Evolutionary conservation across 139 green algal genomes (phyloP).

Genomic region (Prasinococcaceae sp.): DNA sequence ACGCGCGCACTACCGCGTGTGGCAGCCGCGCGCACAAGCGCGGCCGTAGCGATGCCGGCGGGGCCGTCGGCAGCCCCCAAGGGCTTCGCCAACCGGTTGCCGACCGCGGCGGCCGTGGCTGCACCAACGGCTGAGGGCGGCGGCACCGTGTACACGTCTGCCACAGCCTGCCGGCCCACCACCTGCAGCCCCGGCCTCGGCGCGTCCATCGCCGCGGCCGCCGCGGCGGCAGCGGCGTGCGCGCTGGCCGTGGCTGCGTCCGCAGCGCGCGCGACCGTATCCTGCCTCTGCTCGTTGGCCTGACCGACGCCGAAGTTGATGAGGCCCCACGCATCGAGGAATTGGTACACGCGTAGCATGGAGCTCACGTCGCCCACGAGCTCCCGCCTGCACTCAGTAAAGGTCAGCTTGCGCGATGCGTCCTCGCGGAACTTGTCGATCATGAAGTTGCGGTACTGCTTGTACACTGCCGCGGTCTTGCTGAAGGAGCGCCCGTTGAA

Average conservation of each 20-base stretch:
- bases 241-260: not conserved
- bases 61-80: too few species aligned
- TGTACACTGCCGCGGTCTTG: slow-evolving; percentile 38
- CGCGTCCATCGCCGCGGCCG: slow-evolving; percentile 6
- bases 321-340: slow-evolving; percentile 67
- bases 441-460: slow-evolving; percentile 48
- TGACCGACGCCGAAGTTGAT: slow-evolving; percentile 59
- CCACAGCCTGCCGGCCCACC: too few species aligned
- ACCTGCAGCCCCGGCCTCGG: too few species aligned
- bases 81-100: too few species aligned
- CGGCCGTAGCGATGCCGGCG: too few species aligned
- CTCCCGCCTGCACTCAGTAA: slow-evolving; percentile 33
- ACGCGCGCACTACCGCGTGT: not conserved
- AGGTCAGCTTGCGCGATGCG: slow-evolving; percentile 34
- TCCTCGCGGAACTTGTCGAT: slow-evolving; percentile 52
- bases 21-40: too few species aligned
- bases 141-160: too few species aligned
- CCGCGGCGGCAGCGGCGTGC: not conserved
- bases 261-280: not conserved
- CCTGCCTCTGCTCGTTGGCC: not conserved
- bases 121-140: too few species aligned
- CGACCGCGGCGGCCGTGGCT: too few species aligned
- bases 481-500: slow-evolving; percentile 27
- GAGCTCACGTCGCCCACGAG: slow-evolving; percentile 44
- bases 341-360: slow-evolving; percentile 50